Base-by-base conservation (phyloP, 2,329 filamentous ascomycete genomes). In the Pseudogymnoascus sp. region DNA sequence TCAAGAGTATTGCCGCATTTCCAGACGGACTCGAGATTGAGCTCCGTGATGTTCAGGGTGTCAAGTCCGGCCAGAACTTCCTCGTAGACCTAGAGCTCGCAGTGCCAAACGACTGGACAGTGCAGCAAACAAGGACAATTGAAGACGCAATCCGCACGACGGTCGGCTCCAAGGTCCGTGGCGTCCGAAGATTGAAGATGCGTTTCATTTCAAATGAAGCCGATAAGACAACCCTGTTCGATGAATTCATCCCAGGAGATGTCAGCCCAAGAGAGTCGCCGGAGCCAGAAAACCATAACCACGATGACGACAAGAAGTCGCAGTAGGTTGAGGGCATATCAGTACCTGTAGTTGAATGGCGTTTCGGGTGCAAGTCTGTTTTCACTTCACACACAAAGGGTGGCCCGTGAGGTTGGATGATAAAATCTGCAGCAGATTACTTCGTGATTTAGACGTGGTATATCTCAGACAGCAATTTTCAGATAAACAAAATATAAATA, bases 21-120 rank as follows among this genome's bases (percentile, higher is more conserved):
- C 74, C 75, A 61, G 78, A 82, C 60, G 79, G 84, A 59, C 78
- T 83, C 59, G 77, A 86, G 62, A 82, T 92, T 7, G 85, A 90
- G 71, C 38, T 60, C 7, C 84, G 89, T 50, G 89, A 90, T 50
- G 84, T 97, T 2, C 89, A 91, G 67, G 95, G 95, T 62, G 84
- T 96, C 76, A 99, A 99, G 78, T 95, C 91, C 3, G 95, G 95
- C 31, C 95, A 97, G 75, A 99, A 97, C 78, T 97, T 96, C 74
- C 81, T 97, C 31, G 87, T 97, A 69, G 95, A 97, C 70, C 75
- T 99, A 6, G 93, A 96, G 74, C 77, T 97, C 66, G 89, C 85
- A 1, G 90, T 96, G 14, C 91, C 93, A 0, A 83, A 82, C 21
- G 78, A 79, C 36, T 96, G 90, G 89, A 89, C 89, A 0, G 79